Evolutionary conservation across 2,329 filamentous ascomycete genomes (phyloP).

Genomic region (Immersiporthe knoxdaviesiana): DNA sequence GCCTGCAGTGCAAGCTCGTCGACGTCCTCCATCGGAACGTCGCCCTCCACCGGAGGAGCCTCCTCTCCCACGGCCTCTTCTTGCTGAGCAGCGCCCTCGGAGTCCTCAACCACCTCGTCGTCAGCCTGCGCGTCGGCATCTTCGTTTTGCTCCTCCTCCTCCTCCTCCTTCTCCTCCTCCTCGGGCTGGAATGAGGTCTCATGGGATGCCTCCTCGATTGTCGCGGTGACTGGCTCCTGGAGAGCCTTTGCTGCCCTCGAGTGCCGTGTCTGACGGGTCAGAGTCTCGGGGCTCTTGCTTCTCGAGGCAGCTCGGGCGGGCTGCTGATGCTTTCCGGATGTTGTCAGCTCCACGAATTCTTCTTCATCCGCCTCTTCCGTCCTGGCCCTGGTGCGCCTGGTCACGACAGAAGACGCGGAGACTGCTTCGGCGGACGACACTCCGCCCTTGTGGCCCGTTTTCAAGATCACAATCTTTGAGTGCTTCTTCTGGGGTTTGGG

Average conservation of each 20-base stretch:
- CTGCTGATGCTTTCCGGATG: slow-evolving; percentile 61
- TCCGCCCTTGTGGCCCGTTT: slow-evolving; percentile 33
- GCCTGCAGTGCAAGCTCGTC: slow-evolving; percentile 39
- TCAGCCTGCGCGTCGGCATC: slow-evolving; percentile 37
- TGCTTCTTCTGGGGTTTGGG: slow-evolving; percentile 34
- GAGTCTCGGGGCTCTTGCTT: slow-evolving; percentile 60
- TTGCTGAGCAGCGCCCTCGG: slow-evolving; percentile 27
- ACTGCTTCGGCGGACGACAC: slow-evolving; percentile 24
- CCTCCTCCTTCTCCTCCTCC: slow-evolving; percentile 37
- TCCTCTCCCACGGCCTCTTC: slow-evolving; percentile 33
- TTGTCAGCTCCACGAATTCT: slow-evolving; percentile 60
- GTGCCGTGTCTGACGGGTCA: slow-evolving; percentile 46
- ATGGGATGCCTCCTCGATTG: slow-evolving; percentile 56
- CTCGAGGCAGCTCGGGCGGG: slow-evolving; percentile 52
- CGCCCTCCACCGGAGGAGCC: slow-evolving; percentile 15
- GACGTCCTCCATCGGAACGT: slow-evolving; percentile 34
- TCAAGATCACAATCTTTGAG: slow-evolving; percentile 51
- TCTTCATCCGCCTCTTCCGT: slow-evolving; percentile 60
- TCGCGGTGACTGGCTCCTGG: slow-evolving; percentile 51
- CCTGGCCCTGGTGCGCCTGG: slow-evolving; percentile 56
- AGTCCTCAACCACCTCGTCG: slow-evolving; percentile 32
- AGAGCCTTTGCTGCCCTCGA: slow-evolving; percentile 56
- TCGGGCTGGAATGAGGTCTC: slow-evolving; percentile 45
- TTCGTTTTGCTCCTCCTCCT: slow-evolving; percentile 36
- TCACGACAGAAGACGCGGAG: slow-evolving; percentile 30